These are phyloP conservation scores for Kernera saxatilis DNA, from an alignment of 345 rosid species.

Conservation along the genomic window DNA sequence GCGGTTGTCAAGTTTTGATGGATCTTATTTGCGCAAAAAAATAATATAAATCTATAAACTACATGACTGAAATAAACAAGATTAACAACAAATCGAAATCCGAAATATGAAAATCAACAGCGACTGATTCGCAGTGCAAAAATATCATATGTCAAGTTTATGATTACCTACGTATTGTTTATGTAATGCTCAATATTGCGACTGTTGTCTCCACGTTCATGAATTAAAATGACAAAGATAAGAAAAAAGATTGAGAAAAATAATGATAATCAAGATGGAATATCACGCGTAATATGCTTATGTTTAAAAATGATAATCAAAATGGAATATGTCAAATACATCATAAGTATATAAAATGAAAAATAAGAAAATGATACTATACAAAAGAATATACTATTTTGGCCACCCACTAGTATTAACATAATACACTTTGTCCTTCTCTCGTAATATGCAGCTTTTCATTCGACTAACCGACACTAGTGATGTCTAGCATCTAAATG, in stretches of 20 bases:
- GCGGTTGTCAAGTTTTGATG: too few relatives aligned
- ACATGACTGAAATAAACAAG: too few relatives aligned
- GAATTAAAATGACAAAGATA: background rate
- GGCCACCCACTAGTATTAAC: slow-evolving; percentile 17
- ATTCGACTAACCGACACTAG: slow-evolving; percentile 1
- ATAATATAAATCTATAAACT: too few relatives aligned
- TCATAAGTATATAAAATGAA: background rate
- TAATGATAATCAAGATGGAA: background rate
- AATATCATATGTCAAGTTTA: too few relatives aligned
- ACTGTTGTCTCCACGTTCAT: too few relatives aligned
- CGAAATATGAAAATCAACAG: too few relatives aligned
- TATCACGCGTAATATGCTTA: slow-evolving; percentile 11
- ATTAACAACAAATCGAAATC: too few relatives aligned
- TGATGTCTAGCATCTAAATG: background rate
- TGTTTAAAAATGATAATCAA: background rate
- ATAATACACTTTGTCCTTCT: background rate
- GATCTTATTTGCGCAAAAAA: too few relatives aligned
- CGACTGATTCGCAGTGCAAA: too few relatives aligned
- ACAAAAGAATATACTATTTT: background rate
- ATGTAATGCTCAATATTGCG: too few relatives aligned
- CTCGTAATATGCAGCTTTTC: slow-evolving; percentile 12
- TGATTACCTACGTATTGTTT: too few relatives aligned
- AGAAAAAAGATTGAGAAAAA: background rate
- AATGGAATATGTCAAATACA: background rate
- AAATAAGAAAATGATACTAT: background rate